A percentile compares a stretch with the other conserved stretches of the same genome.
Evolutionary conservation across 2,329 filamentous ascomycete species (phyloP).

Genomic region (Coniochaeta sp.): DNA sequence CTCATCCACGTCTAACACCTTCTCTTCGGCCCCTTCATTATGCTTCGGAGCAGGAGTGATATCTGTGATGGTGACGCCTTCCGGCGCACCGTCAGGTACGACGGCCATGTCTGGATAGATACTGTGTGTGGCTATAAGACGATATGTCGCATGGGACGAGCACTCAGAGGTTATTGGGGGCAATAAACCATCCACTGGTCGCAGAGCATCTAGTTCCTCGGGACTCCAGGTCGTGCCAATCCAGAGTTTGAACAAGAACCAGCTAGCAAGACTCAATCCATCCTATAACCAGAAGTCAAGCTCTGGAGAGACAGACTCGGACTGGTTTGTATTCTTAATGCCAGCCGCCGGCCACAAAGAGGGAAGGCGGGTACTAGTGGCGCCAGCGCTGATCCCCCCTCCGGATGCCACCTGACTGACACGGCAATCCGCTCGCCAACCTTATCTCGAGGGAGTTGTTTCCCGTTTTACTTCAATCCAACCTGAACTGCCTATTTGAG

Average conservation of each 20-base stretch:
- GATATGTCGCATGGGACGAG: not conserved
- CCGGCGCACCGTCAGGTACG: not conserved
- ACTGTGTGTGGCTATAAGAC: not conserved
- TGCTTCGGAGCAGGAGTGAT: not conserved
- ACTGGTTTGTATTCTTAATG: not conserved
- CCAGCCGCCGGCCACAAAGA: not conserved
- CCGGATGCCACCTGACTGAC: not conserved
- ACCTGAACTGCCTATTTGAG: not conserved
- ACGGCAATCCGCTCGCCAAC: not conserved
- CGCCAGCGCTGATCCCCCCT: not conserved
- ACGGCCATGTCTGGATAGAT: not conserved
- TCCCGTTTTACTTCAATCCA: not conserved
- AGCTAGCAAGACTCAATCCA: no score
- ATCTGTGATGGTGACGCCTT: not conserved
- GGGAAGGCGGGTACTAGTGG: not conserved
- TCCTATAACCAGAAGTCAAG: not conserved
- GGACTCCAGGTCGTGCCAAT: no score
- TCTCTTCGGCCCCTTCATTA: not conserved
- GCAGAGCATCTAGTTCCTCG: no score
- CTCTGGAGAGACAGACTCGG: not conserved
- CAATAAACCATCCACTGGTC: not conserved
- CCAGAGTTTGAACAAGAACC: no score
- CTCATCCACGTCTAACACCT: not conserved
- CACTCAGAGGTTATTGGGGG: not conserved
- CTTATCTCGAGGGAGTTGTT: not conserved